Evolutionary conservation across 768 basidiomycete genomes (phyloP).

Genomic region (Russula virescens): DNA sequence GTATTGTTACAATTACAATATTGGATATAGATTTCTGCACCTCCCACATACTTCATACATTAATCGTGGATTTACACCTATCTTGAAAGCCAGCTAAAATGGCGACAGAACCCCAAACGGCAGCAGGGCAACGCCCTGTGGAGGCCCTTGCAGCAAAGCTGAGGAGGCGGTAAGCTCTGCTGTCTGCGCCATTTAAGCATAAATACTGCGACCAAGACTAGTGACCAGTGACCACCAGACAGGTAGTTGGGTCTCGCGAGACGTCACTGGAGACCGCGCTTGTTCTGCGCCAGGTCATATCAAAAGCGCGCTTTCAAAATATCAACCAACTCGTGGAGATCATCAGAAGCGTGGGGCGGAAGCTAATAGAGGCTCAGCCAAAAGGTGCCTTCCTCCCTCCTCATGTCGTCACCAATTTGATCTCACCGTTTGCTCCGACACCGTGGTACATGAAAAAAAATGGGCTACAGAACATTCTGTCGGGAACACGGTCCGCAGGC

Average conservation of each 20-base stretch:
- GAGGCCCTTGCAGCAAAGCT: conserved; percentile 66
- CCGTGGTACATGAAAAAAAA: background rate
- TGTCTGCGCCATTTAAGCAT: background rate
- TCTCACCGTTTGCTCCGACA: conserved; percentile 8
- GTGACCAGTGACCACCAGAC: conserved; percentile 42
- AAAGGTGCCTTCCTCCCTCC: conserved; percentile 56
- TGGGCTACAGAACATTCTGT: conserved; percentile 74
- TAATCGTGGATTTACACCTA: background rate
- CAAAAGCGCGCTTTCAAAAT: conserved; percentile 78
- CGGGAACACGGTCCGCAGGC: conserved; percentile 89
- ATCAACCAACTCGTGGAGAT: conserved; percentile 79
- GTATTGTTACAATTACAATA: no score
- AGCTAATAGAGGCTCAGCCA: conserved; percentile 85
- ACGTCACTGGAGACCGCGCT: conserved; percentile 87
- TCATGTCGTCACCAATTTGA: background rate
- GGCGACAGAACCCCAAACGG: conserved; percentile 37
- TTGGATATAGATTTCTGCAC: no score
- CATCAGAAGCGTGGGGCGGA: conserved; percentile 73
- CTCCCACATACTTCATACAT: background rate
- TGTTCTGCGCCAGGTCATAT: conserved; percentile 84
- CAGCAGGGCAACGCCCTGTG: conserved; percentile 51
- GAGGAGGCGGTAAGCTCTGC: conserved; percentile 56
- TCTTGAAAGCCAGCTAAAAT: conserved; percentile 27
- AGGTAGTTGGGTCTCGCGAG: conserved; percentile 85
- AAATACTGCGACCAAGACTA: conserved; percentile 17